Evolutionary conservation across 495 filamentous ascomycete genomes (phyloP).

Genomic region (Annulohypoxylon stygium): DNA sequence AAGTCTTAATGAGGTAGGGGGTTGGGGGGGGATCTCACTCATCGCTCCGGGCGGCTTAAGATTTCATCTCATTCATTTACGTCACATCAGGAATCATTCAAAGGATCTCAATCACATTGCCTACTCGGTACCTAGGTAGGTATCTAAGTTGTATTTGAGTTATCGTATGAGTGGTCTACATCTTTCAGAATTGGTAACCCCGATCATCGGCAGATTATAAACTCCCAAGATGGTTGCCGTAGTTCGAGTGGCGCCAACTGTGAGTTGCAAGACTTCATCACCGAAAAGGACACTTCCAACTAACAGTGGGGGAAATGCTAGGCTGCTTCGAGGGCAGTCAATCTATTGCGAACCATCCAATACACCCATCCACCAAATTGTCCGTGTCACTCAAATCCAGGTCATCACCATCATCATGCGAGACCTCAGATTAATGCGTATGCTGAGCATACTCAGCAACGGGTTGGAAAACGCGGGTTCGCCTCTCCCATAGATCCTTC

Average conservation of each 20-base stretch:
- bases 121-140: background rate
- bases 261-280: conserved; percentile 47
- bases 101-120: background rate
- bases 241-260: conserved; percentile 70
- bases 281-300: background rate
- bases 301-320: conserved; percentile 55
- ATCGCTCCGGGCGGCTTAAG: background rate
- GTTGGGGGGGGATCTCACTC: background rate
- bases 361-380: conserved; percentile 90
- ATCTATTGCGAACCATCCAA: conserved; percentile 88
- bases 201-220: background rate
- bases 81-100: background rate
- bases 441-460: conserved; percentile 67
- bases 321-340: conserved; percentile 80
- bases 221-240: conserved; percentile 62
- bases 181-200: background rate
- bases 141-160: background rate
- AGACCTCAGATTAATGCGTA: conserved; percentile 64
- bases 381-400: conserved; percentile 91
- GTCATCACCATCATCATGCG: conserved; percentile 73
- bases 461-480: conserved; percentile 57
- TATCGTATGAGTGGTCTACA: background rate
- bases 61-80: conserved; percentile 3
- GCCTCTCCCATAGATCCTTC: conserved; percentile 79
- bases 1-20: background rate